phyloP scores from a whole-genome alignment of 495 filamentous ascomycete species.

The Podospora pseudopauciseta region DNA sequence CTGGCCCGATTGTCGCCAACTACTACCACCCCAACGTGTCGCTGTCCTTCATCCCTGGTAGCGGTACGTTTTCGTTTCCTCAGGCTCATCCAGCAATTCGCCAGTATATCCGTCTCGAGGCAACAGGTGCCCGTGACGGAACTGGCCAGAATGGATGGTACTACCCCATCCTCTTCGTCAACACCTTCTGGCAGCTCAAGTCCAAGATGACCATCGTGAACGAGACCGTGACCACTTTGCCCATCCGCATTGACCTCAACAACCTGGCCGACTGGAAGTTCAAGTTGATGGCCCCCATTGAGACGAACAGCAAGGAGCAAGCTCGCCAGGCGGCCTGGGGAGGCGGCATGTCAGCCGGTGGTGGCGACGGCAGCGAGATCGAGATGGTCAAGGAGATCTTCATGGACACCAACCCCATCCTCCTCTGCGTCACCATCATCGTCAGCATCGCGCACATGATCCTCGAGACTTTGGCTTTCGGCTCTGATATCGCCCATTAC shows the following conservation, averaged over 20 bases:
- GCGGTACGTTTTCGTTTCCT: constrained; percentile 62
- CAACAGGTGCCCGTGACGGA: constrained; percentile 66
- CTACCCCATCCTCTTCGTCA: constrained; percentile 83
- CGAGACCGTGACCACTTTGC: constrained; percentile 78
- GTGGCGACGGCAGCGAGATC: constrained; percentile 63
- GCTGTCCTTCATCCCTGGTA: constrained; percentile 78
- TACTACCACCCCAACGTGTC: constrained; percentile 97
- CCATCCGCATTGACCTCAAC: constrained; percentile 78
- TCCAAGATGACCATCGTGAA: constrained; percentile 90
- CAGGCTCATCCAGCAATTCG: constrained; percentile 68
- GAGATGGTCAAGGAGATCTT: constrained; percentile 95
- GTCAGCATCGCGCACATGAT: constrained; percentile 90
- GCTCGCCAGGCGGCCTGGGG: constrained; percentile 65
- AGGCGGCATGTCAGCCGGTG: constrained; percentile 55
- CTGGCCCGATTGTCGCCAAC: constrained; percentile 66
- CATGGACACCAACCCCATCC: constrained; percentile 88
- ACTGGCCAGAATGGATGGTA: constrained; percentile 93
- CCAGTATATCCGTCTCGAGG: constrained; percentile 74
- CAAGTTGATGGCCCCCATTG: constrained; percentile 73
- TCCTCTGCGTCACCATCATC: constrained; percentile 76
- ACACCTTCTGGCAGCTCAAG: constrained; percentile 95
- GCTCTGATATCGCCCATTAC: constrained; percentile 95
- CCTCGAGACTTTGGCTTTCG: constrained; percentile 95
- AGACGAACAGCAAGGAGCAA: constrained; percentile 79
- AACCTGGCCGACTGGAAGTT: constrained; percentile 91